Base-by-base conservation (phyloP, 345 rosid genomes). In the Murraya koenigii region DNA sequence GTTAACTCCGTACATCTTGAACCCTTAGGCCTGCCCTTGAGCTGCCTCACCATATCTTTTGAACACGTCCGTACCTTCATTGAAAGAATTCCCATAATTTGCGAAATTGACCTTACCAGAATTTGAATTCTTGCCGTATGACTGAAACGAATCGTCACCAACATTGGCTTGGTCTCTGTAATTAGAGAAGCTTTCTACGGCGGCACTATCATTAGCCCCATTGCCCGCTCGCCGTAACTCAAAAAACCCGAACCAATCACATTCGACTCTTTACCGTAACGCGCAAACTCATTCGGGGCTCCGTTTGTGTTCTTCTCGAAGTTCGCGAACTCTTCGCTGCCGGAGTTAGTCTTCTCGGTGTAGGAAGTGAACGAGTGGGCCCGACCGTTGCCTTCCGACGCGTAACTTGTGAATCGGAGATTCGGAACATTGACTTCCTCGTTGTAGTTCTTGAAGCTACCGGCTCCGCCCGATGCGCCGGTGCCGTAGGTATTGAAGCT, bases 261-360 rank as follows among this genome's bases (percentile, higher is more conserved):
- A 73, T 95, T 95, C 25, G 92, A 72, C 22, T 79, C 81, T 52
- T 69, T 82, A 6, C 89, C 97, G 59, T 95, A 95, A 1, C 87
- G 72, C 0, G 77, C 65, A 80, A 95, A 95, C 4, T 75, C 92
- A 62, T 84, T 88, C 1, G 93, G 90, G 3, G 54, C 56, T 20
- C 93, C 91, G 65, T 89, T 92, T 13, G 91, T 93, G 75, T 88
- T 83, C 85, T 89, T 92, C 28, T 95, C 93, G 72, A 94, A 95
- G 60, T 87, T 87, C 0, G 86, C 65, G 68, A 95, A 95, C 0
- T 82, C 67, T 65, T 92, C 88, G 17, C 81, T 87, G 35, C 98
- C 98, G 67, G 96, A 69, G 78, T 95, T 95, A 23, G 94, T 76
- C 0, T 82, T 33, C 54, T 69, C 78, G 0, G 89, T 77, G 82